Conservation (phyloP, 805 yeast genomes). For the Pichia cabralensis region DNA sequence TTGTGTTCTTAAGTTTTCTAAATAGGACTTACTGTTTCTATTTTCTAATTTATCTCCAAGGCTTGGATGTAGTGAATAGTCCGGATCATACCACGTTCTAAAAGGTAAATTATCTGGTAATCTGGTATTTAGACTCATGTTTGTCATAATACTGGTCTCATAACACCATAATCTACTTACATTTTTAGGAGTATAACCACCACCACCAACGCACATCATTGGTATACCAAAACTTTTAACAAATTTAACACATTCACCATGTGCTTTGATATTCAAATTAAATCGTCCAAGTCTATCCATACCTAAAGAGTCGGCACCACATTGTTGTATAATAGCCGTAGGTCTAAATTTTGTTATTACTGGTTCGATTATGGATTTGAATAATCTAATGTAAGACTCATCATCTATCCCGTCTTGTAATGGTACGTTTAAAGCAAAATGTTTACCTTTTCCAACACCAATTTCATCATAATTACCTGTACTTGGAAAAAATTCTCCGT, state of each 20-base stretch:
- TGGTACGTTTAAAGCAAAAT: conserved; percentile 86
- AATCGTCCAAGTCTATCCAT: conserved; percentile 92
- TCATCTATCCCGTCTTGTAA: conserved; percentile 93
- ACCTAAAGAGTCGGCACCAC: conserved; percentile 95
- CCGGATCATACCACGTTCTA: conserved; percentile 81
- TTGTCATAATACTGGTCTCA: conserved; percentile 84
- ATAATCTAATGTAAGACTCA: conserved; percentile 63
- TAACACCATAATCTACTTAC: conserved; percentile 94
- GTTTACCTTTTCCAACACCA: conserved; percentile 83
- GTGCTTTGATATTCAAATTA: conserved; percentile 84
- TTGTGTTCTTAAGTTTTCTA: conserved; percentile 69
- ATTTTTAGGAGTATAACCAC: conserved; percentile 95
- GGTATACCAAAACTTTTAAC: conserved; percentile 87
- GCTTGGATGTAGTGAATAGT: conserved; percentile 77
- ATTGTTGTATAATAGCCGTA: conserved; percentile 86
- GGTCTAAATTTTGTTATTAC: conserved; percentile 88
- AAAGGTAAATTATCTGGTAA: conserved; percentile 71
- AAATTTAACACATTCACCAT: conserved; percentile 89
- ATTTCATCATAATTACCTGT: conserved; percentile 87
- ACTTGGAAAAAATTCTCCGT: conserved; percentile 94
- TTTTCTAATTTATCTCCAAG: conserved; percentile 76
- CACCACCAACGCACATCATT: conserved; percentile 89
- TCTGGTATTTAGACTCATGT: conserved; percentile 64
- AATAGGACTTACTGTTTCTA: conserved; percentile 70
- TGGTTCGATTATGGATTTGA: conserved; percentile 84